Conservation (phyloP, 2,329 filamentous ascomycete genomes). For the Sclerotinia trifoliorum region DNA sequence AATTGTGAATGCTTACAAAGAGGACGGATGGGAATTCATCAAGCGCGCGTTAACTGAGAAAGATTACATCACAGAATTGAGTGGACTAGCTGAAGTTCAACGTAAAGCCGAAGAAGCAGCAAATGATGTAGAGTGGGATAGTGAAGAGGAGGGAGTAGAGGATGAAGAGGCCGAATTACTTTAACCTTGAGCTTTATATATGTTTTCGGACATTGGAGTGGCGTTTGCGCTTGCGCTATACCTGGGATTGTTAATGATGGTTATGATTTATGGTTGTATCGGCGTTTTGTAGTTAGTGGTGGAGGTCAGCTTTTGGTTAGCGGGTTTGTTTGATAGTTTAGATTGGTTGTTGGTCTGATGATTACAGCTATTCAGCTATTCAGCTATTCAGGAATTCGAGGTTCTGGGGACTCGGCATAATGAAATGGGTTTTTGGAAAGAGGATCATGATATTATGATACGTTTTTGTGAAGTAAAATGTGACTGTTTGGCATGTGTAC, state of each 20-base stretch:
- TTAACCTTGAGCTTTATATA: constrained; percentile 24
- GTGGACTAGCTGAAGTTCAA: constrained; percentile 71
- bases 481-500: not conserved
- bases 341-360: not conserved
- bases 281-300: constrained; percentile 18
- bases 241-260: not conserved
- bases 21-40: constrained; percentile 73
- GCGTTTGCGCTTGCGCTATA: constrained; percentile 13
- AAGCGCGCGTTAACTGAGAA: constrained; percentile 71
- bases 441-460: not conserved
- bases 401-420: not conserved
- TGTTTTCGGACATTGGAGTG: constrained; percentile 6
- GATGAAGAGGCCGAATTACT: constrained; percentile 47
- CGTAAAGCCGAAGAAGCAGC: constrained; percentile 52
- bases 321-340: not conserved
- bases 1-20: constrained; percentile 65
- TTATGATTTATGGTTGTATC: not conserved
- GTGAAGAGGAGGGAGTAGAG: constrained; percentile 54
- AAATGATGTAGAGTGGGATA: constrained; percentile 59
- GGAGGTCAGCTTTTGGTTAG: not conserved
- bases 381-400: not conserved
- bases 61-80: constrained; percentile 76
- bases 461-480: not conserved
- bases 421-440: not conserved
- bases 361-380: not conserved